phyloP scores from a whole-genome alignment of 495 filamentous ascomycete species.

The Cetradonia linearis region DNA sequence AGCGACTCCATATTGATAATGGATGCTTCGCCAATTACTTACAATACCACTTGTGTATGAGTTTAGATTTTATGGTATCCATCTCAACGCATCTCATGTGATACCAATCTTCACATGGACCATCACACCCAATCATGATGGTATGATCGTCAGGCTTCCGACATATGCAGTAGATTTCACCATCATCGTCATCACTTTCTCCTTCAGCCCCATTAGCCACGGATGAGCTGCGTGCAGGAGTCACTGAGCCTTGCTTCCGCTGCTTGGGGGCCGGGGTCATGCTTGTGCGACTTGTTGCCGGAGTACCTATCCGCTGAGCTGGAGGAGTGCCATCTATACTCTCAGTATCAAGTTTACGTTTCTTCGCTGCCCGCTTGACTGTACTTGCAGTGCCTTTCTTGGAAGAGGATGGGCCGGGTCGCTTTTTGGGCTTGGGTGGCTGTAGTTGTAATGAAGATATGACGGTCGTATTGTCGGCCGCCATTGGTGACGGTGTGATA shows the following conservation, averaged over 20 bases:
- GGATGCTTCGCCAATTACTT: slow-evolving; percentile 21
- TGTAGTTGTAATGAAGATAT: slow-evolving; percentile 28
- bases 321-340: slow-evolving; percentile 30
- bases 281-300: slow-evolving; percentile 39
- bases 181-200: slow-evolving; percentile 35
- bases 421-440: slow-evolving; percentile 31
- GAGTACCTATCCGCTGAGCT: slow-evolving; percentile 36
- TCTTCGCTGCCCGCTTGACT: slow-evolving; percentile 43
- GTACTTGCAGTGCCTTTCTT: slow-evolving; percentile 45
- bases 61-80: slow-evolving; percentile 46
- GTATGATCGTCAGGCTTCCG: slow-evolving; percentile 60
- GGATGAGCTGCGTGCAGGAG: slow-evolving; percentile 30
- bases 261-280: slow-evolving; percentile 39
- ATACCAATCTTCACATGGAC: slow-evolving; percentile 65
- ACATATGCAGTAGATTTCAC: slow-evolving; percentile 58
- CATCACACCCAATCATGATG: slow-evolving; percentile 70
- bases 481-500: slow-evolving; percentile 26
- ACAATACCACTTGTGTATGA: slow-evolving; percentile 66
- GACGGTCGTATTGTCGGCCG: background rate
- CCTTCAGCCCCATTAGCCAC: slow-evolving; percentile 34
- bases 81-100: slow-evolving; percentile 61
- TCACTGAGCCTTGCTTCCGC: slow-evolving; percentile 28
- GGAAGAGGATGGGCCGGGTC: slow-evolving; percentile 25
- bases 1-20: no score
- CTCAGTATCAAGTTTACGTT: slow-evolving; percentile 43